Conservation (phyloP, 1,139 yeast genomes). For the Candida buenavistaensis region DNA sequence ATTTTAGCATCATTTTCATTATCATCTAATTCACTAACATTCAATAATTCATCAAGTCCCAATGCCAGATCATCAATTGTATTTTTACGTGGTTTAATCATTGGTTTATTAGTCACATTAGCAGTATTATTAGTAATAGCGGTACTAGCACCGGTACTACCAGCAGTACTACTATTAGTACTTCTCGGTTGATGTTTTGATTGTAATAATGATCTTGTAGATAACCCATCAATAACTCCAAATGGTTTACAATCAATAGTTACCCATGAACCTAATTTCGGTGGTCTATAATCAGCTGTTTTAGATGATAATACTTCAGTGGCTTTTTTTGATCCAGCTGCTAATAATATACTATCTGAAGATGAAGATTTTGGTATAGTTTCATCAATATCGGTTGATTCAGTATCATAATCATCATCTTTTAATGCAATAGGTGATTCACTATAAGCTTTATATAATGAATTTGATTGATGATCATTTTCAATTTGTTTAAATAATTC, state of each 20-base stretch:
- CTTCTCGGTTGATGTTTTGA: constrained; percentile 10
- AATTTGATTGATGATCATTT: constrained; percentile 16
- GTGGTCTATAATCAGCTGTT: constrained; percentile 84
- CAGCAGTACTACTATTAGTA: neutral
- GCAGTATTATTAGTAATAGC: neutral
- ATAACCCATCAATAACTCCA: constrained; percentile 90
- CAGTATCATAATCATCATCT: constrained; percentile 49
- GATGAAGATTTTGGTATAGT: constrained; percentile 57
- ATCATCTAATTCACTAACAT: constrained; percentile 85
- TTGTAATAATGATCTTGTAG: constrained; percentile 66
- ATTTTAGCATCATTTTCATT: constrained; percentile 55
- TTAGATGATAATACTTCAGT: constrained; percentile 88
- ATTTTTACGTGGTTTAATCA: constrained; percentile 7
- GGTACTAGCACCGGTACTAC: neutral
- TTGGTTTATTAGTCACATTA: constrained; percentile 3
- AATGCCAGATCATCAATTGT: constrained; percentile 53
- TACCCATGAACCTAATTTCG: constrained; percentile 89
- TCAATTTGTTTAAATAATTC: constrained; percentile 22
- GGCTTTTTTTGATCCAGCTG: constrained; percentile 76
- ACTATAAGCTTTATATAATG: constrained; percentile 4
- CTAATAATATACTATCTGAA: constrained; percentile 36
- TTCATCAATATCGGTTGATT: constrained; percentile 89
- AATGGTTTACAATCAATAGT: constrained; percentile 78
- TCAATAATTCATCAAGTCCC: constrained; percentile 81
- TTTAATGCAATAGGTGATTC: constrained; percentile 3